A percentile compares a stretch with the other conserved stretches of the same genome.
phyloP scores from a whole-genome alignment of 768 basidiomycete species.

The Floccularia luteovirens region DNA sequence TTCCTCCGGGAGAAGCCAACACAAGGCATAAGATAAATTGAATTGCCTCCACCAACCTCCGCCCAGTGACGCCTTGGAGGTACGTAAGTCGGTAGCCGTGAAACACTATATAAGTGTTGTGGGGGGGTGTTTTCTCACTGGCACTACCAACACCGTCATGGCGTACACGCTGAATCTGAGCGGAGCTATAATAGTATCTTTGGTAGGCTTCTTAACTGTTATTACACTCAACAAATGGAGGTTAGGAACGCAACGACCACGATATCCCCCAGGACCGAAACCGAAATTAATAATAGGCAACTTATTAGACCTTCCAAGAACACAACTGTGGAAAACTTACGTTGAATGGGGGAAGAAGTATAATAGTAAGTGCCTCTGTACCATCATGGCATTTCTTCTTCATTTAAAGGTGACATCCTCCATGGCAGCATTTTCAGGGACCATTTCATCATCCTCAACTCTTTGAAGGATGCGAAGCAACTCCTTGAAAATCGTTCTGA shows the following conservation, averaged over 20 bases:
- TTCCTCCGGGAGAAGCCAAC: no score
- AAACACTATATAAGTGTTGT: no score
- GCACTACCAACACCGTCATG: no score
- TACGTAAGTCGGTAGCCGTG: no score
- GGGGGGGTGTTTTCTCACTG: no score
- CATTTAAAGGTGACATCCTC: constrained; percentile 11
- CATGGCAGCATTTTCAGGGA: constrained; percentile 13
- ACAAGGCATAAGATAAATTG: no score
- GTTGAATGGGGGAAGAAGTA: constrained; percentile 9
- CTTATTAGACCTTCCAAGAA: constrained; percentile 9
- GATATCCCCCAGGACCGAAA: constrained; percentile 15
- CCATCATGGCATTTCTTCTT: background rate
- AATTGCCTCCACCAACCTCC: no score
- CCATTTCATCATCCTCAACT: constrained; percentile 20
- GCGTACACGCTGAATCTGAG: no score
- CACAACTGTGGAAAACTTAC: constrained; percentile 2
- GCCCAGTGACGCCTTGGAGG: no score
- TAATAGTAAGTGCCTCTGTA: constrained; percentile 6
- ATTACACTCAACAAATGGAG: no score
- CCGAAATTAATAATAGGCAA: constrained; percentile 17
- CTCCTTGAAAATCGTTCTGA: constrained; percentile 14
- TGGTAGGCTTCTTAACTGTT: no score
- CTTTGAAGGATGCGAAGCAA: constrained; percentile 13
- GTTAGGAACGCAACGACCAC: background rate
- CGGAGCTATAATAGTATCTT: no score